These are phyloP conservation scores for Clonostachys rosea DNA, from an alignment of 2,329 filamentous ascomycete genomes.

Conservation along the genomic window DNA sequence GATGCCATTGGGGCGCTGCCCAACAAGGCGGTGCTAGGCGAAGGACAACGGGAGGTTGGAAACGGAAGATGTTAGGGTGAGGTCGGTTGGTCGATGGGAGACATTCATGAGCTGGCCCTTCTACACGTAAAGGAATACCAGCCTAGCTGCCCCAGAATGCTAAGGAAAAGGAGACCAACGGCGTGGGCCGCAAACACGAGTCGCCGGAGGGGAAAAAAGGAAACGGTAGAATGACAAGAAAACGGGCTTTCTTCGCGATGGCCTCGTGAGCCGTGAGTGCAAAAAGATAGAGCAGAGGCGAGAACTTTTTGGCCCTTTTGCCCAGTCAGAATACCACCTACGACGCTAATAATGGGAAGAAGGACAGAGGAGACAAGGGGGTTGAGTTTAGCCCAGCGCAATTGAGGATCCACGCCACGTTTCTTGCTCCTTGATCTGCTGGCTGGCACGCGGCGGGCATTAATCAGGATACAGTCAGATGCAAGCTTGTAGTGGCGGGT, in stretches of 20 bases:
- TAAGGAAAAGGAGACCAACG: background rate
- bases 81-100: conserved; percentile 13
- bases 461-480: too few relatives aligned
- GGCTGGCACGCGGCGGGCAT: too few relatives aligned
- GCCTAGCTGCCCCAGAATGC: background rate
- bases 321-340: background rate
- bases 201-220: background rate
- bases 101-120: conserved; percentile 18
- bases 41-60: conserved; percentile 5
- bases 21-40: conserved; percentile 1
- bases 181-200: background rate
- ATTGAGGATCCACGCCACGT: conserved; percentile 6
- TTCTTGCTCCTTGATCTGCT: background rate
- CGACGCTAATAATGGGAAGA: background rate
- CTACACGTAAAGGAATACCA: conserved; percentile 2
- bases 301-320: conserved; percentile 4
- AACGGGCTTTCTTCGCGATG: too few relatives aligned
- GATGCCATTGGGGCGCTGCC: conserved; percentile 66
- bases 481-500: too few relatives aligned
- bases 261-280: background rate
- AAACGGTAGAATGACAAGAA: background rate
- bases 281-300: conserved; percentile 1
- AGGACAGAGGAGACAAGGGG: conserved; percentile 1
- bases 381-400: background rate
- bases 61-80: conserved; percentile 6